Evolutionary conservation across 768 basidiomycete genomes (phyloP).

Genomic region (Hygrophorus pudorinus): DNA sequence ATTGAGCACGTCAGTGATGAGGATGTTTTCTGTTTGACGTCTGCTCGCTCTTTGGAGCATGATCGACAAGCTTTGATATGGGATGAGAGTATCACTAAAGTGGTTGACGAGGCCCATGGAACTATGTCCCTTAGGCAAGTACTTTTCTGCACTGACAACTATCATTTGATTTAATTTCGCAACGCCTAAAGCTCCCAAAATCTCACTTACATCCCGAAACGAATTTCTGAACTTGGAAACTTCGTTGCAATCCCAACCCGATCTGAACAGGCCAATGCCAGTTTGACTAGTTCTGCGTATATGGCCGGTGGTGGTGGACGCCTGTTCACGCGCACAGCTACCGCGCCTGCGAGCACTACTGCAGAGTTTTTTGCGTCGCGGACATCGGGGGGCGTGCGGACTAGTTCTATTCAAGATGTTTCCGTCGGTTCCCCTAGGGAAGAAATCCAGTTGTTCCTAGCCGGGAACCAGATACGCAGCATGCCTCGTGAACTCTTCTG

Average conservation of each 20-base stretch:
- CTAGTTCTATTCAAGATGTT: slow-evolving; percentile 21
- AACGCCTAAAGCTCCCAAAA: slow-evolving; percentile 22
- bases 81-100: slow-evolving; percentile 34
- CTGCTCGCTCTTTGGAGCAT: slow-evolving; percentile 9
- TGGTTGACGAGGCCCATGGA: slow-evolving; percentile 38
- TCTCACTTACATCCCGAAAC: slow-evolving; percentile 39
- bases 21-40: not conserved
- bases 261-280: slow-evolving; percentile 17
- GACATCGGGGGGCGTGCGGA: slow-evolving; percentile 20
- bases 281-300: not conserved
- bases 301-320: slow-evolving; percentile 12
- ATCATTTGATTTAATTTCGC: not conserved
- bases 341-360: slow-evolving; percentile 22
- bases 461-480: slow-evolving; percentile 38
- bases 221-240: slow-evolving; percentile 32
- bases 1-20: not conserved
- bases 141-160: slow-evolving; percentile 9
- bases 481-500: slow-evolving; percentile 52
- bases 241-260: slow-evolving; percentile 34
- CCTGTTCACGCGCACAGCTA: slow-evolving; percentile 22
- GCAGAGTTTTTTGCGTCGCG: slow-evolving; percentile 15
- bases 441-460: slow-evolving; percentile 48
- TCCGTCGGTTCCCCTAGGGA: slow-evolving; percentile 33
- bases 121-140: slow-evolving; percentile 45
- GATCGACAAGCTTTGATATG: slow-evolving; percentile 32